phyloP scores from a whole-genome alignment of 1,284 basidiomycete genomes.

The Erythrobasidium hasegawianum region DNA sequence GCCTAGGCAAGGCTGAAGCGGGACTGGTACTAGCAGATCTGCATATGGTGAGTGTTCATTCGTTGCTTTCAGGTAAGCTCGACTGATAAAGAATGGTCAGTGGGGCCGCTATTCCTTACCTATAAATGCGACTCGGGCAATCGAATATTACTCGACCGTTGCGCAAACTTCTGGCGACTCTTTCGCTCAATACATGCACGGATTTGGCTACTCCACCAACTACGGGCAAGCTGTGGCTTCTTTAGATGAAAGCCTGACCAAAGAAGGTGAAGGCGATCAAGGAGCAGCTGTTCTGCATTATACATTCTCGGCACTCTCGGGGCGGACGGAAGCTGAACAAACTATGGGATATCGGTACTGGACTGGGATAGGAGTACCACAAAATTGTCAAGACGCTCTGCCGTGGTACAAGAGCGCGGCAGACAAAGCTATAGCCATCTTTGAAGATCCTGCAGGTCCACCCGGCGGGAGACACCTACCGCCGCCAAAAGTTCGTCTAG shows the following conservation, averaged over 20 bases:
- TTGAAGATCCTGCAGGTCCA: slow-evolving; percentile 66
- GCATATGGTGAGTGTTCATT: slow-evolving; percentile 65
- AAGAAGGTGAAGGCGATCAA: slow-evolving; percentile 54
- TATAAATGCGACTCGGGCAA: slow-evolving; percentile 52
- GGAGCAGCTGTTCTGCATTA: slow-evolving; percentile 79
- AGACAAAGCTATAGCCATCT: slow-evolving; percentile 70
- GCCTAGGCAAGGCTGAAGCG: slow-evolving; percentile 72
- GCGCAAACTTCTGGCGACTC: slow-evolving; percentile 68
- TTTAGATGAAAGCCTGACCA: slow-evolving; percentile 55
- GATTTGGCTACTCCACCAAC: slow-evolving; percentile 74
- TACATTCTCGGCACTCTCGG: slow-evolving; percentile 84
- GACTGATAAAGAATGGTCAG: no score
- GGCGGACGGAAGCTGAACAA: slow-evolving; percentile 83
- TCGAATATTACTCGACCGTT: slow-evolving; percentile 55
- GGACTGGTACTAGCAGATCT: slow-evolving; percentile 66
- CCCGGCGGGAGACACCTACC: slow-evolving; percentile 85
- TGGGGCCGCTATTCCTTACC: slow-evolving; percentile 51
- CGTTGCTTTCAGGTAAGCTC: no score
- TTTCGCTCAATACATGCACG: slow-evolving; percentile 75
- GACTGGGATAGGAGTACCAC: slow-evolving; percentile 82
- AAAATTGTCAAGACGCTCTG: slow-evolving; percentile 70
- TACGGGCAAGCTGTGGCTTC: slow-evolving; percentile 54
- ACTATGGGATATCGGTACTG: slow-evolving; percentile 90
- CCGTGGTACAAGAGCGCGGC: slow-evolving; percentile 84
- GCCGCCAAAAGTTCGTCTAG: slow-evolving; percentile 73